These are phyloP conservation scores for Dryas integrifolia DNA, from an alignment of 331 rosid species.

Conservation along the genomic window DNA sequence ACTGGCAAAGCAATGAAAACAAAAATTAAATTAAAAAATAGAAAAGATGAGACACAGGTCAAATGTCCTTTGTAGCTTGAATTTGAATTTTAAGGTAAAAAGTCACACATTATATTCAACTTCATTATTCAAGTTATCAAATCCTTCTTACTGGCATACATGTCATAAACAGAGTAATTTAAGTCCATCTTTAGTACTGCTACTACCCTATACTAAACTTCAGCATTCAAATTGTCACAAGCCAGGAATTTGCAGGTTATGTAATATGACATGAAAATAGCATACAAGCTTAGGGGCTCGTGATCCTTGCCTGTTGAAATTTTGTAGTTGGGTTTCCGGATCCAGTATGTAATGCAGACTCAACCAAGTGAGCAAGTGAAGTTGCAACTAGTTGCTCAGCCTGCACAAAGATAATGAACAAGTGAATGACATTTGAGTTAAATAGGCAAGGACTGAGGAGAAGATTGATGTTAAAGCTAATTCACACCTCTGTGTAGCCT, in stretches of 20 bases:
- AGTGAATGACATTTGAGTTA: conserved; percentile 9
- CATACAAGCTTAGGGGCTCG: conserved; percentile 8
- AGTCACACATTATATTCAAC: background rate
- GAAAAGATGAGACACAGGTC: conserved; percentile 7
- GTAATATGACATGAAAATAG: conserved; percentile 1
- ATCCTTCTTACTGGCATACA: background rate
- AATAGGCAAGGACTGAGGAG: conserved; percentile 13
- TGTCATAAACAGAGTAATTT: background rate
- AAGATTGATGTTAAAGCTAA: background rate
- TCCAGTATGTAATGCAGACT: conserved; percentile 40
- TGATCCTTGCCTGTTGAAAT: conserved; percentile 67
- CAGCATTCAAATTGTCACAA: background rate
- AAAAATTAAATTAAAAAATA: background rate
- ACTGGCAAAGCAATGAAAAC: conserved; percentile 43
- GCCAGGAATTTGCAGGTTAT: background rate
- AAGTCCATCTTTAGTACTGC: background rate
- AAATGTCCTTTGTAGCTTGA: conserved; percentile 1
- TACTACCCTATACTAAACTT: background rate
- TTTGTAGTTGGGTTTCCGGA: conserved; percentile 41
- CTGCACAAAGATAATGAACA: conserved; percentile 43
- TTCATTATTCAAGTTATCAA: background rate
- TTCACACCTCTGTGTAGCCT: conserved; percentile 48
- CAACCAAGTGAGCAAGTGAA: conserved; percentile 65
- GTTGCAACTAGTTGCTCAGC: conserved; percentile 73
- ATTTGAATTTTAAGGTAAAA: background rate